A percentile compares a stretch with the other conserved stretches of the same genome.
Evolutionary conservation across 176 grass and related monocot genomes (phyloP).

Genomic region (Oryza glumipatula): DNA sequence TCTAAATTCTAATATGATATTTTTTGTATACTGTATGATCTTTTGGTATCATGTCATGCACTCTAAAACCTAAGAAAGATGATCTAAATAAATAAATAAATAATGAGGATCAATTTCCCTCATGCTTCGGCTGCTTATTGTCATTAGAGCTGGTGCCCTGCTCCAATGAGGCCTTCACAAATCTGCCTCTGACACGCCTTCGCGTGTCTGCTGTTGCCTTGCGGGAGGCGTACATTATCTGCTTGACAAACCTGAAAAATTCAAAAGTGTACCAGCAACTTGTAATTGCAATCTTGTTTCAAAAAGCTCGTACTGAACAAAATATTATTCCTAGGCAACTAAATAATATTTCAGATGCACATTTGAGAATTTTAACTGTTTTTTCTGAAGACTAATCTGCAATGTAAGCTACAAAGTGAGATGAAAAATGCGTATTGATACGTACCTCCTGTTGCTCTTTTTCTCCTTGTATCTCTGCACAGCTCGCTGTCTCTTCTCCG

Average conservation of each 20-base stretch:
- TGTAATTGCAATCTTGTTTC: background rate
- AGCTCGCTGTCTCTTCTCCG: slow-evolving; percentile 40
- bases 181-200: slow-evolving; percentile 48
- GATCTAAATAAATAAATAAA: background rate
- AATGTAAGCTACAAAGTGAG: background rate
- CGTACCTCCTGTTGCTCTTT: slow-evolving; percentile 48
- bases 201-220: slow-evolving; percentile 47
- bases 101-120: background rate
- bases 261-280: background rate
- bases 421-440: background rate
- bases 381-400: background rate
- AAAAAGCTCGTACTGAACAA: background rate
- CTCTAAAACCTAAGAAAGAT: background rate
- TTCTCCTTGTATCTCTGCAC: slow-evolving; percentile 48
- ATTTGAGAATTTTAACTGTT: background rate
- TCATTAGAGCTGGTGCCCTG: background rate
- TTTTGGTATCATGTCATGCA: too few species aligned
- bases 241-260: slow-evolving; percentile 35
- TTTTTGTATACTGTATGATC: too few species aligned
- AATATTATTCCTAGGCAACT: background rate
- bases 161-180: slow-evolving; percentile 33
- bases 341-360: background rate
- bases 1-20: background rate
- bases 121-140: background rate
- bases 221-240: slow-evolving; percentile 49